Evolutionary conservation across 331 rosid species (phyloP).

Genomic region (Dryas integrifolia): DNA sequence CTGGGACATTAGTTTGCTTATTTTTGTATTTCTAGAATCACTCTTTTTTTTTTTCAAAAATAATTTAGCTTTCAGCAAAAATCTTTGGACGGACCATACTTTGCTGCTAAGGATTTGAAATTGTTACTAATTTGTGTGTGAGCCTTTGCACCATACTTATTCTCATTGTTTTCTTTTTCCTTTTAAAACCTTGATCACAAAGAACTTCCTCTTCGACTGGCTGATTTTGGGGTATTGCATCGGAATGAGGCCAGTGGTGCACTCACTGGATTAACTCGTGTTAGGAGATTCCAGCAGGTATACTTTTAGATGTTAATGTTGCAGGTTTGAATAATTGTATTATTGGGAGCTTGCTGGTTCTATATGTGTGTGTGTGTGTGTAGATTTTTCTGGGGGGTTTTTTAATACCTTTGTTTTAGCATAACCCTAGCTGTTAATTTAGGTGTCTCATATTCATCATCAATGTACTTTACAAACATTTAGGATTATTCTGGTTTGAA

Average conservation of each 20-base stretch:
- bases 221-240: slow-evolving; percentile 98
- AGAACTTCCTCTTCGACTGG: slow-evolving; percentile 97
- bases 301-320: neutral
- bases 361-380: too few species aligned
- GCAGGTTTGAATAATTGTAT: too few species aligned
- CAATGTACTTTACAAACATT: neutral
- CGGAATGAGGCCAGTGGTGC: slow-evolving; percentile 99
- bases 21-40: too few species aligned
- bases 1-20: too few species aligned
- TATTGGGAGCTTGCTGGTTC: too few species aligned
- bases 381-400: too few species aligned
- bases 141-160: neutral
- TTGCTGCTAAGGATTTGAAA: neutral
- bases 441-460: too few species aligned
- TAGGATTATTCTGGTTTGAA: neutral
- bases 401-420: neutral
- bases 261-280: slow-evolving; percentile 92
- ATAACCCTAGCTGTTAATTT: neutral
- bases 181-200: slow-evolving; percentile 17
- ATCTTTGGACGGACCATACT: too few species aligned
- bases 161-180: slow-evolving; percentile 1
- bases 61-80: too few species aligned
- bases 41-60: too few species aligned
- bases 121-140: neutral
- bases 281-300: slow-evolving; percentile 98